Base-by-base conservation (phyloP, 1,284 basidiomycete species). In the Limonomyces culmigenus region DNA sequence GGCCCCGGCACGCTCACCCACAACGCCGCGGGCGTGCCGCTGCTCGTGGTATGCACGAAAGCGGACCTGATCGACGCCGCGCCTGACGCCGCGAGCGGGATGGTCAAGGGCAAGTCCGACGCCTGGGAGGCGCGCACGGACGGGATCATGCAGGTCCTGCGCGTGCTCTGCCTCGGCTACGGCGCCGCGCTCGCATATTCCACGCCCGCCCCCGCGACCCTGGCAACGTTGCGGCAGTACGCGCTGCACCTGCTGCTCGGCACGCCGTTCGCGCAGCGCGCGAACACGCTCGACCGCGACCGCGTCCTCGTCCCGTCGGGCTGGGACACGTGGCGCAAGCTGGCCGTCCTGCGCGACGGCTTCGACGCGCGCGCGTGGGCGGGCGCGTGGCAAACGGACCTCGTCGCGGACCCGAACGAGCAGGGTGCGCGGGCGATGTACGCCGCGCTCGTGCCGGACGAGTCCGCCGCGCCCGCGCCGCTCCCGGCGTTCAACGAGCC, bases 291-390 rank as follows among this genome's bases (percentile, higher is more conserved):
- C 18, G 93, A 98, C 51, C 71, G 91, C 20, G 91, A 96, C 48
- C 78, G 74, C 5, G 81, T 98, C 34, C 69, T 95, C 33, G 77
- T 98, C 1, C 95, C 93, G 1, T 69, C 84, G 1, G 95, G 93
- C 2, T 98, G 93, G 95, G 93, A 98, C 53, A 86, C 81, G 43
- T 96, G 87, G 84, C 91, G 89, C 3, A 97, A 97, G 63, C 96
- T 97, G 43, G 67, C 69, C 3, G 83, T 96, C 2, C 58, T 97
- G 38, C 64, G 89, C 34, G 93, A 97, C 32, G 81, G 86, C 0
- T 98, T 97, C 47, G 88, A 95, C 42, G 75, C 85, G 1, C 76
- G 71, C 36, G 53, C 66, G 33, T 84, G 87, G 68, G 76, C 74
- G 2, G 75, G 79, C 38, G 85, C 81, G 16, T 96, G 87, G 85